These are phyloP conservation scores for Gloeopeniophorella convolvens DNA, from an alignment of 768 basidiomycete species.

Conservation along the genomic window DNA sequence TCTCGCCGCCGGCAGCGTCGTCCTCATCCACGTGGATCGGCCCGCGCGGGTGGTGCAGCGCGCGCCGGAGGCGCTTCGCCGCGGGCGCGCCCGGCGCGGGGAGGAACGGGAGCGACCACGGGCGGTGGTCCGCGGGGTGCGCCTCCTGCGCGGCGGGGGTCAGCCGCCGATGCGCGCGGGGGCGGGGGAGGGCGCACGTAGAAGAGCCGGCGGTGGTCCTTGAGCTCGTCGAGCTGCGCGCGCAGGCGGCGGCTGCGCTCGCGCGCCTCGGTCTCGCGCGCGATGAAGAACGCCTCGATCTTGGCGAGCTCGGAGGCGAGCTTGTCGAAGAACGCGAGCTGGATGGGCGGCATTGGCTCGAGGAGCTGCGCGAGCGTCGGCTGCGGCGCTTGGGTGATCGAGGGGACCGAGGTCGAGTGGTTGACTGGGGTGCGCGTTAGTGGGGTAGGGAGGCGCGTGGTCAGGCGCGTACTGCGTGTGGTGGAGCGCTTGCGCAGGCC, in stretches of 20 bases:
- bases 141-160: neutral
- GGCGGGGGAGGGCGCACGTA: slow-evolving; percentile 1
- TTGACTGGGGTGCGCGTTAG: too few relatives aligned
- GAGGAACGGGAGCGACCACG: neutral
- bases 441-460: neutral
- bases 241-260: slow-evolving; percentile 31
- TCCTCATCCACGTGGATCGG: neutral
- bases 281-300: slow-evolving; percentile 76
- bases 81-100: neutral
- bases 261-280: slow-evolving; percentile 59
- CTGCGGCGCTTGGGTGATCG: neutral
- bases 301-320: slow-evolving; percentile 80
- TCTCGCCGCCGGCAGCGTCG: neutral
- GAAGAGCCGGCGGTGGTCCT: slow-evolving; percentile 14
- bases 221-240: slow-evolving; percentile 16
- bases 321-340: slow-evolving; percentile 67
- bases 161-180: neutral
- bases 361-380: slow-evolving; percentile 36
- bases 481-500: slow-evolving; percentile 10
- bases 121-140: slow-evolving; percentile 1
- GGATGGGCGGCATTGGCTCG: slow-evolving; percentile 49
- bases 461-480: slow-evolving; percentile 4
- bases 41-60: neutral
- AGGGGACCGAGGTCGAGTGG: neutral
- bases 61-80: neutral